Evolutionary conservation across 1,284 basidiomycete species (phyloP).

Genomic region (Phellinidium pouzarii): DNA sequence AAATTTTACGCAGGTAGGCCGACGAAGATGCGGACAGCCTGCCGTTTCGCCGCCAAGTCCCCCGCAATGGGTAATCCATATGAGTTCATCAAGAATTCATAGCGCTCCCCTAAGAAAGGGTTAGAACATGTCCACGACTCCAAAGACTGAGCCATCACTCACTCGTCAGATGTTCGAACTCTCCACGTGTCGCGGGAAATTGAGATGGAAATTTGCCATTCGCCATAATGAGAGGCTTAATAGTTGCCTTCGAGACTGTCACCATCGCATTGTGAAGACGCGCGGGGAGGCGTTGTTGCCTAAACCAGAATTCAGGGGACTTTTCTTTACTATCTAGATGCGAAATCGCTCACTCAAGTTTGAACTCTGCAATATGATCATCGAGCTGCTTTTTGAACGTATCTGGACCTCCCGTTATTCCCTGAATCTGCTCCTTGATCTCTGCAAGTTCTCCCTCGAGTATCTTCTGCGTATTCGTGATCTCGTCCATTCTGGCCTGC

Average conservation of each 20-base stretch:
- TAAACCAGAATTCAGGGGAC: no score
- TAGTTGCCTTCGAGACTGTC: slow-evolving; percentile 27
- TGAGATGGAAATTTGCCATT: slow-evolving; percentile 31
- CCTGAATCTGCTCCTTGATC: slow-evolving; percentile 25
- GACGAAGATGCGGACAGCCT: slow-evolving; percentile 32
- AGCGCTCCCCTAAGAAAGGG: slow-evolving; percentile 31
- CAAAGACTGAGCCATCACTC: slow-evolving; percentile 18
- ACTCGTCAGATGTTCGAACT: slow-evolving; percentile 38
- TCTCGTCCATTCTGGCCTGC: slow-evolving; percentile 24
- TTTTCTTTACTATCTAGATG: neutral
- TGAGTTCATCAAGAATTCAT: slow-evolving; percentile 31
- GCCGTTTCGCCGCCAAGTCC: slow-evolving; percentile 32
- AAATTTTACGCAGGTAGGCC: slow-evolving; percentile 26
- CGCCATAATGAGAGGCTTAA: slow-evolving; percentile 28
- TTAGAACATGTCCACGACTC: neutral
- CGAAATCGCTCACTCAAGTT: slow-evolving; percentile 30
- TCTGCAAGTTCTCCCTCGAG: slow-evolving; percentile 25
- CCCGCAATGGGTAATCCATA: slow-evolving; percentile 31
- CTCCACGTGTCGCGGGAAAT: slow-evolving; percentile 35
- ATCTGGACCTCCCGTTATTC: slow-evolving; percentile 22
- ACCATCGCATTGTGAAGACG: slow-evolving; percentile 31
- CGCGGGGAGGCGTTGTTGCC: slow-evolving; percentile 32
- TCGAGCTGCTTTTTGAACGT: slow-evolving; percentile 30
- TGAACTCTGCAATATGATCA: slow-evolving; percentile 27
- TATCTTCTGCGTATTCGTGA: slow-evolving; percentile 28